Percentiles rank a stretch among this genome's conserved stretches.
phyloP scores from a whole-genome alignment of 2,329 filamentous ascomycete genomes.

The Apiospora rasikravindrae region DNA sequence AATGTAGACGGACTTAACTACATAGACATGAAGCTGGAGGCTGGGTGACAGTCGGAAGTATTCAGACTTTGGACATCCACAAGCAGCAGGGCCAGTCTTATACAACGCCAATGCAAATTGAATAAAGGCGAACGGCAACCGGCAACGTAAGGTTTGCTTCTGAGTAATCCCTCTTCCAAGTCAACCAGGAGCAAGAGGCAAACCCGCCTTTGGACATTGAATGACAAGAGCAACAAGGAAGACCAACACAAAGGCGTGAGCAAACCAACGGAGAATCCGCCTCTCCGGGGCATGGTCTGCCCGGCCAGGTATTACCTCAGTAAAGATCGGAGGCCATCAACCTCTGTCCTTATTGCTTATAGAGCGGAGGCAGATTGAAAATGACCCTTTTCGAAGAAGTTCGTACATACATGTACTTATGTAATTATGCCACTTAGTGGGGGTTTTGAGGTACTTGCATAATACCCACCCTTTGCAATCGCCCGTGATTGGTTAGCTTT shows the following conservation, averaged over 20 bases:
- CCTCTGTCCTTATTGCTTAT: too few relatives aligned
- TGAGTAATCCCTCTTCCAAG: neutral
- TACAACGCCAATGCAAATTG: neutral
- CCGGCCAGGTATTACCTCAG: too few relatives aligned
- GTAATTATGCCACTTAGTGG: neutral
- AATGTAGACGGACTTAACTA: neutral
- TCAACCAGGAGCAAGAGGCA: neutral
- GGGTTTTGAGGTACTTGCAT: neutral
- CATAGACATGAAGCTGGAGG: neutral
- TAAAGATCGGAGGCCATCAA: too few relatives aligned
- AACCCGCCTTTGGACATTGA: neutral
- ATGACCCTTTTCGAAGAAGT: neutral
- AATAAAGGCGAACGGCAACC: neutral
- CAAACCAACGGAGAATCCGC: neutral
- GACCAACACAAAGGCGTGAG: neutral
- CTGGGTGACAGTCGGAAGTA: neutral
- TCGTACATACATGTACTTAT: neutral
- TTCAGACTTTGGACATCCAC: neutral
- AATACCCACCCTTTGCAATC: neutral
- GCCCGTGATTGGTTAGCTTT: neutral
- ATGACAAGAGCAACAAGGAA: neutral
- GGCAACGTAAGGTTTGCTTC: neutral
- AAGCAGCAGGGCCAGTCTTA: neutral
- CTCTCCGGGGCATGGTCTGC: too few relatives aligned
- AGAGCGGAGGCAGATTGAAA: too few relatives aligned